Conservation (phyloP, 1,284 basidiomycete genomes). For the Coriolopsis trogii region DNA sequence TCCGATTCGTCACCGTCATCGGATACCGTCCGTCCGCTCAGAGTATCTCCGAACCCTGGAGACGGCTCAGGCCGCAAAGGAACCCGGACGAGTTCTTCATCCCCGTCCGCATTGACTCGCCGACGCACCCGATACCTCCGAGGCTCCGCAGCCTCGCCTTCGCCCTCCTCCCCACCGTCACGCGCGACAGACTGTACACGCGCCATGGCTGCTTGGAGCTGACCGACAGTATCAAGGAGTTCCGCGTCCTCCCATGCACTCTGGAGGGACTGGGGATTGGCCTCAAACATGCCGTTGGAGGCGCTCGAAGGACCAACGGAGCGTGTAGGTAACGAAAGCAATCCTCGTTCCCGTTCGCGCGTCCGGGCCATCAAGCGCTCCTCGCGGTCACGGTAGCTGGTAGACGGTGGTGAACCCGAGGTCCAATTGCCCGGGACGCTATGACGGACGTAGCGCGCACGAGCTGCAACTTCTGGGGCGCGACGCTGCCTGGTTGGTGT, state of each 20-base stretch:
- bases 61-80: constrained; percentile 30
- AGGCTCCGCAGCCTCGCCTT: constrained; percentile 4
- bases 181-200: constrained; percentile 1
- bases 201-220: constrained; percentile 8
- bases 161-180: neutral
- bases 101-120: constrained; percentile 42
- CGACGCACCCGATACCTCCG: constrained; percentile 43
- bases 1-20: constrained; percentile 5
- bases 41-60: constrained; percentile 10
- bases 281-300: too few species aligned
- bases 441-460: constrained; percentile 7
- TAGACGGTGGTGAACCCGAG: neutral
- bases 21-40: neutral
- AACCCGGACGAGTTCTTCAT: constrained; percentile 45
- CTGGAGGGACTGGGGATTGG: neutral
- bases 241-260: neutral
- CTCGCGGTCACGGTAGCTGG: too few species aligned
- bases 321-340: neutral
- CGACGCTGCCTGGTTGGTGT: neutral
- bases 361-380: neutral
- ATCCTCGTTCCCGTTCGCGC: neutral
- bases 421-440: constrained; percentile 1
- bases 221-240: neutral
- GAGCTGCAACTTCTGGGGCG: neutral
- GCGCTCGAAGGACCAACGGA: neutral